phyloP scores from a whole-genome alignment of 805 yeast genomes.

The Candida nanaspora region DNA sequence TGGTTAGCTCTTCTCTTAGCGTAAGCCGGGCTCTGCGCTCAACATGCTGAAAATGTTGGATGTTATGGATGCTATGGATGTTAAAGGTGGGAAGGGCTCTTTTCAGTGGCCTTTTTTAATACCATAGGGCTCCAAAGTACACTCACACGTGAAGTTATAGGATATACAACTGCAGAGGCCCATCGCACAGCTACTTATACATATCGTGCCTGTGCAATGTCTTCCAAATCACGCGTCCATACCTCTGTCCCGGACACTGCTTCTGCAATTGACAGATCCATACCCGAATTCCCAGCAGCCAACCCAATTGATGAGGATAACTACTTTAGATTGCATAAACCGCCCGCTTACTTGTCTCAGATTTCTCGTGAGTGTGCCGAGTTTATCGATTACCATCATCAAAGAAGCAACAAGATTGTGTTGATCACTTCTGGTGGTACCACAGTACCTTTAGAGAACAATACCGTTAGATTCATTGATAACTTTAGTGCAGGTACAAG shows the following conservation, averaged over 20 bases:
- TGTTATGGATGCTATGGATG: too few species aligned
- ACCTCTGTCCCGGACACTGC: slow-evolving; percentile 66
- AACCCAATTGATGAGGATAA: slow-evolving; percentile 60
- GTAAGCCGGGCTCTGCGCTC: too few species aligned
- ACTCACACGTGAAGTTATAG: too few species aligned
- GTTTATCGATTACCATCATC: slow-evolving; percentile 54
- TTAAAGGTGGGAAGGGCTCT: too few species aligned
- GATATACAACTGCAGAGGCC: too few species aligned
- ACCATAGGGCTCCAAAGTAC: too few species aligned
- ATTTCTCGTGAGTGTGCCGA: slow-evolving; percentile 48
- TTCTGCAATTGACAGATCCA: slow-evolving; percentile 72
- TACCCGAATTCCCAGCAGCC: slow-evolving; percentile 78
- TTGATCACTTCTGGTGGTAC: slow-evolving; percentile 96
- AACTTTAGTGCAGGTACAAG: slow-evolving; percentile 97
- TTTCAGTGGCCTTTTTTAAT: too few species aligned
- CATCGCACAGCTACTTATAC: too few species aligned
- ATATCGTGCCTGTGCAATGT: too few species aligned
- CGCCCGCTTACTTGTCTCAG: slow-evolving; percentile 68
- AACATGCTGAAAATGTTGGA: too few species aligned
- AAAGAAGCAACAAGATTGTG: slow-evolving; percentile 45
- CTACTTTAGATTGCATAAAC: slow-evolving; percentile 64
- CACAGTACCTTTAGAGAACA: slow-evolving; percentile 94
- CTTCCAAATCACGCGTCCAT: slow-evolving; percentile 33
- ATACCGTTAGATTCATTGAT: slow-evolving; percentile 94
- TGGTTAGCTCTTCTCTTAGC: too few species aligned